phyloP scores from a whole-genome alignment of 352 stramenopile species.

The Thalassiosira mediterranea region DNA sequence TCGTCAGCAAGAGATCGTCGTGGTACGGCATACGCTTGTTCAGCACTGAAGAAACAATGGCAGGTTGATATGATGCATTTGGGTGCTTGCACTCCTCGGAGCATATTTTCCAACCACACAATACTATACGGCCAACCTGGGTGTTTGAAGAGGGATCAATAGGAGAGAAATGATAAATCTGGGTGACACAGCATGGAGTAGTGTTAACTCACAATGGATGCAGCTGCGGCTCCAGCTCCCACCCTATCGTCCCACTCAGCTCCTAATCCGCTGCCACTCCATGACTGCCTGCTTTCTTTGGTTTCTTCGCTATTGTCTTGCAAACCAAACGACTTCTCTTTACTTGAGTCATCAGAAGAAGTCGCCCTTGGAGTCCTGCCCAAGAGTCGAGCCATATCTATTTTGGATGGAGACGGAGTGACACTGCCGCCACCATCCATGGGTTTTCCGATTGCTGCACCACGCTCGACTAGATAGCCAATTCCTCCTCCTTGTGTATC shows the following conservation, averaged over 20 bases:
- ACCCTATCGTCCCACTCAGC: conserved; percentile 83
- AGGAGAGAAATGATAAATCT: too few relatives aligned
- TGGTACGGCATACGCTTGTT: conserved; percentile 78
- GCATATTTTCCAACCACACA: conserved; percentile 80
- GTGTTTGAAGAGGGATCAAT: not conserved
- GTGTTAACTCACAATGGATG: conserved; percentile 73
- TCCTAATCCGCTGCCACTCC: conserved; percentile 74
- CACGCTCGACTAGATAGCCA: conserved; percentile 82
- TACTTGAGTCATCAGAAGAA: conserved; percentile 17
- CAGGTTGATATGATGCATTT: conserved; percentile 82
- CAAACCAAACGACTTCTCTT: conserved; percentile 11
- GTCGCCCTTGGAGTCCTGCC: conserved; percentile 61
- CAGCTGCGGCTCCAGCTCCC: conserved; percentile 75
- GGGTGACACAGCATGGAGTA: conserved; percentile 14
- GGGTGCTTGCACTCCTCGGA: conserved; percentile 82
- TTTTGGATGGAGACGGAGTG: conserved; percentile 14
- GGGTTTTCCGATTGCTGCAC: conserved; percentile 49
- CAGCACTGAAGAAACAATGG: conserved; percentile 73
- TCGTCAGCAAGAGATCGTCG: conserved; percentile 76
- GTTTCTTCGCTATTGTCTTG: conserved; percentile 11
- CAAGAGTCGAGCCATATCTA: conserved; percentile 79
- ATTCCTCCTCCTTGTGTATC: conserved; percentile 79
- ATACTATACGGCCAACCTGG: conserved; percentile 71
- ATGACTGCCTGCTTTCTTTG: conserved; percentile 35
- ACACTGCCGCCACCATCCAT: conserved; percentile 30